Base-by-base conservation (phyloP, 2,329 filamentous ascomycete species). In the Neurospora crassa region DNA sequence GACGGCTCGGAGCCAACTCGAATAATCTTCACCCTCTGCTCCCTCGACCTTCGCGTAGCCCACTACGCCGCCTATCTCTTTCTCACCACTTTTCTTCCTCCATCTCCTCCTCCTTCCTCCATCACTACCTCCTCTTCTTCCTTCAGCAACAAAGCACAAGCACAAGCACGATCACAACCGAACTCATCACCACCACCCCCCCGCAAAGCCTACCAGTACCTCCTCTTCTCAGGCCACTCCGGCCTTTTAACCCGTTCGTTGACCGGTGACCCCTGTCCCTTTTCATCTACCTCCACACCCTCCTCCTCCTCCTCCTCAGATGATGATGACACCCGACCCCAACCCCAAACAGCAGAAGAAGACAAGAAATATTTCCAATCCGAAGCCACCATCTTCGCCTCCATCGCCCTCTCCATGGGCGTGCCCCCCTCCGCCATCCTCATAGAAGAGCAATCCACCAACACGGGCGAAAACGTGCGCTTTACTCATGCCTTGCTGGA, bases 401-500 rank as follows among this genome's bases (percentile, higher is more conserved):
- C 77, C 72, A 78, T 83, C 20, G 83, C 83, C 1, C 76, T 76
- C 20, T 68, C 40, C 6, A 77, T 82, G 77, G 83, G 83, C 68
- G 82, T 85, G 5, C 81, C 82, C 0, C 74, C 76, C 7, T 76
- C 78, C 5, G 76, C 74, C 53, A 80, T 85, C 70, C 73, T 85
- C 68, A 74, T 82, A 8, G 83, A 85, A 76, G 76, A 79, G 3
- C 43, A 24, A 34, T 81, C 83, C 5, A 81, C 79, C 3, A 85
- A 85, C 76, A 85, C 83, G 20, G 83, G 83, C 69, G 83, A 84
- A 75, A 85, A 84, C 70, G 81, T 84, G 43, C 82, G 81, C 12
- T 83, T 83, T 73, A 84, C 82, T 18, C 75, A 81, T 45, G 77
- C 75, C 0, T 73, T 84, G 11, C 76, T 85, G 1, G 67, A 70